Conservation (phyloP, 345 rosid species). For the Sapria himalayana region DNA sequence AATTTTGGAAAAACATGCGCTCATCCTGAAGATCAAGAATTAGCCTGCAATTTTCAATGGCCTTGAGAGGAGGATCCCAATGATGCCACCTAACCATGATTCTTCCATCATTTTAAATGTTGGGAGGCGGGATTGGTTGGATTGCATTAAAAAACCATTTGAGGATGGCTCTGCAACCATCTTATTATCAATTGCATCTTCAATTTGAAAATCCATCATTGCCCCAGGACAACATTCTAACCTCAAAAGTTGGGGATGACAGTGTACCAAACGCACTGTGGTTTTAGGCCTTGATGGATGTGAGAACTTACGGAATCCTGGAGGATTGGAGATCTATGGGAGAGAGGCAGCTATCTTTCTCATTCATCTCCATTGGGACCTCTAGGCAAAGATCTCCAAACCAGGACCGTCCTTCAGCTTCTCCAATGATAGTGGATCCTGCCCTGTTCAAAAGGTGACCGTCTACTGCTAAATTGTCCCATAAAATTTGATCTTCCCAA, state of each 20-base stretch:
- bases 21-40: slow-evolving; percentile 86
- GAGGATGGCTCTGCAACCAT: slow-evolving; percentile 14
- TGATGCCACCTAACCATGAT: slow-evolving; percentile 61
- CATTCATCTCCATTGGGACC: slow-evolving; percentile 13
- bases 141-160: slow-evolving; percentile 24
- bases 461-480: slow-evolving; percentile 47
- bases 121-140: slow-evolving; percentile 27
- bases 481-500: slow-evolving; percentile 72
- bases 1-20: slow-evolving; percentile 82
- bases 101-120: slow-evolving; percentile 47
- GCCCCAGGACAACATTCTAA: slow-evolving; percentile 39
- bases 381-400: slow-evolving; percentile 13
- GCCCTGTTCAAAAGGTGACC: slow-evolving; percentile 23
- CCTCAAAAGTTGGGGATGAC: slow-evolving; percentile 84
- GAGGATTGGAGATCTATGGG: slow-evolving; percentile 18
- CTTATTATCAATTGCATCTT: slow-evolving; percentile 12
- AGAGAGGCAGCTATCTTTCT: slow-evolving; percentile 14
- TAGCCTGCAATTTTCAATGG: slow-evolving; percentile 39
- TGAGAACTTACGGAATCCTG: slow-evolving; percentile 36
- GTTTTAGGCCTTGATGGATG: slow-evolving; percentile 11
- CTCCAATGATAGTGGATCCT: slow-evolving; percentile 14
- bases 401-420: slow-evolving; percentile 14
- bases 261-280: no score
- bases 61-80: slow-evolving; percentile 56
- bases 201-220: slow-evolving; percentile 13